Conservation (phyloP, 1,284 basidiomycete species). For the Marasmius fiardii region DNA sequence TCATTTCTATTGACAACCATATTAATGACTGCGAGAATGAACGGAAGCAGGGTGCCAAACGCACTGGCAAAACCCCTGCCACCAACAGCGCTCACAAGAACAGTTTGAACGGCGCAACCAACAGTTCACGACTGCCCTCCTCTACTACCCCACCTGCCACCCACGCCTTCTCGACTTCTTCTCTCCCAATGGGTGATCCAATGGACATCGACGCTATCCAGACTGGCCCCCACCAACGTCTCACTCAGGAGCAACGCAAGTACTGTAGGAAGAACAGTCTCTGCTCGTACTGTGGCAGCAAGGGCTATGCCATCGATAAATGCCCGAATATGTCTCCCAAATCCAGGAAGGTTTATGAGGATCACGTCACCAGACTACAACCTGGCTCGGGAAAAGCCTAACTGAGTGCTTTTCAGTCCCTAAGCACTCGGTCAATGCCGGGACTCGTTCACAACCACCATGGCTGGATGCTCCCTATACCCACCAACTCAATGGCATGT, state of each 20-base stretch:
- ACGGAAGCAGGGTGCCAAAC: too few species aligned
- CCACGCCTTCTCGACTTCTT: not conserved
- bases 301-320: conserved; percentile 19
- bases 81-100: not conserved
- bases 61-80: too few species aligned
- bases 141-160: not conserved
- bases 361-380: too few species aligned
- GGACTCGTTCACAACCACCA: too few species aligned
- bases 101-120: not conserved
- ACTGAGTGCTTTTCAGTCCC: too few species aligned
- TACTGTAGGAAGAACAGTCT: conserved; percentile 19
- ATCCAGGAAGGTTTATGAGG: too few species aligned
- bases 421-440: conserved; percentile 23
- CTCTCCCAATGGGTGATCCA: not conserved
- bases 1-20: not conserved
- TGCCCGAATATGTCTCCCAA: too few species aligned
- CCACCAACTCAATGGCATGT: too few species aligned
- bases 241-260: conserved; percentile 24
- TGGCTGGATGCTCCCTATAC: too few species aligned
- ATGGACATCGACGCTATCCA: not conserved
- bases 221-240: conserved; percentile 10
- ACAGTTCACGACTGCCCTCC: too few species aligned
- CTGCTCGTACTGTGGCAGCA: conserved; percentile 27
- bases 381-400: conserved; percentile 30
- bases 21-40: not conserved